Conservation (phyloP, 441 rosid species). For the Jatropha multifida region DNA sequence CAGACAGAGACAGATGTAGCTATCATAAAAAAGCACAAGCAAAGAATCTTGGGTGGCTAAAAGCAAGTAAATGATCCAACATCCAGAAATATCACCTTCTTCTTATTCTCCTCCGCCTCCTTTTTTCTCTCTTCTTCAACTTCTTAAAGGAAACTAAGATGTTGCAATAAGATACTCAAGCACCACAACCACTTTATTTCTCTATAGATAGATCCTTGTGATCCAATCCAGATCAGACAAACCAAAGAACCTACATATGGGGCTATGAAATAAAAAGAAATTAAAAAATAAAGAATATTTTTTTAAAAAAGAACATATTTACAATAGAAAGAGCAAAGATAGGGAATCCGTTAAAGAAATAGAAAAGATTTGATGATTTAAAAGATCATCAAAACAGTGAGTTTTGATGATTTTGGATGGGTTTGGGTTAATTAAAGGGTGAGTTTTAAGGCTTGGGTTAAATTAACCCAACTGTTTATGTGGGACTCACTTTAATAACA, state of each 20-base stretch:
- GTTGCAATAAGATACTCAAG: constrained; percentile 29
- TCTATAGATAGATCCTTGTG: constrained; percentile 48
- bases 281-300: neutral
- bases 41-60: constrained; percentile 18
- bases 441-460: neutral
- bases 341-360: constrained; percentile 18
- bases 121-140: constrained; percentile 9
- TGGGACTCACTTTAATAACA: too few relatives aligned
- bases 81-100: constrained; percentile 42
- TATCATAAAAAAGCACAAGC: too few relatives aligned
- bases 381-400: neutral
- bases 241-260: constrained; percentile 72
- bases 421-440: too few relatives aligned
- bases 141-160: constrained; percentile 30
- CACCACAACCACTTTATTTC: constrained; percentile 20
- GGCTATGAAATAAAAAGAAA: constrained; percentile 41
- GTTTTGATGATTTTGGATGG: too few relatives aligned
- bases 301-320: constrained; percentile 8
- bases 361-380: constrained; percentile 11
- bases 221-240: constrained; percentile 94
- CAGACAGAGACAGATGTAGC: neutral
- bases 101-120: constrained; percentile 16
- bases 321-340: constrained; percentile 7
- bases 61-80: constrained; percentile 28
- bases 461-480: too few relatives aligned